Percentiles rank a stretch among this genome's conserved stretches.
These are phyloP conservation scores for Nigrograna mackinnonii DNA, from an alignment of 2,329 filamentous ascomycete genomes.

Conservation along the genomic window DNA sequence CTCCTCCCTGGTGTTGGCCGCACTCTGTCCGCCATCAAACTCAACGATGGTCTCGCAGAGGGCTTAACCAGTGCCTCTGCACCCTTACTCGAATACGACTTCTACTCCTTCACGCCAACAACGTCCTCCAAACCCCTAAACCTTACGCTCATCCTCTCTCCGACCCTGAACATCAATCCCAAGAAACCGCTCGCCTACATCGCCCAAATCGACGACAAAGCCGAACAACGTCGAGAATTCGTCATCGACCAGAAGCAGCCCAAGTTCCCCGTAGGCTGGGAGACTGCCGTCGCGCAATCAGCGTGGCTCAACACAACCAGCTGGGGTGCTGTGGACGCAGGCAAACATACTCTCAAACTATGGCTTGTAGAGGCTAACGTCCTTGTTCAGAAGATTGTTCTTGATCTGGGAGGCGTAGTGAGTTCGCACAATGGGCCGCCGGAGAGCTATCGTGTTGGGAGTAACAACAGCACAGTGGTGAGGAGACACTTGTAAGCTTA, in stretches of 20 bases:
- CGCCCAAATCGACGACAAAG: slow-evolving; percentile 49
- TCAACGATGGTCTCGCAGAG: slow-evolving; percentile 28
- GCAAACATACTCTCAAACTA: slow-evolving; percentile 48
- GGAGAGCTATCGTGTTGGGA: slow-evolving; percentile 41
- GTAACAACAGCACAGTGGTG: slow-evolving; percentile 6
- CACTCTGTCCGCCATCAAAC: slow-evolving; percentile 38
- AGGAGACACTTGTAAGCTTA: background rate
- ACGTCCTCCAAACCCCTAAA: slow-evolving; percentile 35
- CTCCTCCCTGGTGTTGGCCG: slow-evolving; percentile 40
- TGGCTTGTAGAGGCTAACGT: slow-evolving; percentile 52
- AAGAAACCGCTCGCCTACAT: slow-evolving; percentile 55
- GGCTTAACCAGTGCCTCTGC: slow-evolving; percentile 29
- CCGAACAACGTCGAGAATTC: slow-evolving; percentile 44
- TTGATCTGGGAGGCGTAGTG: slow-evolving; percentile 38
- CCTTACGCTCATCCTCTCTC: slow-evolving; percentile 46
- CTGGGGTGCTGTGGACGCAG: slow-evolving; percentile 31
- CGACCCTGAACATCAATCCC: slow-evolving; percentile 56
- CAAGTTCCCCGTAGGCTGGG: slow-evolving; percentile 53
- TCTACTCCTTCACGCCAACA: slow-evolving; percentile 39
- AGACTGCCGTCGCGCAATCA: slow-evolving; percentile 52
- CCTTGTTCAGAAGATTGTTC: slow-evolving; percentile 38
- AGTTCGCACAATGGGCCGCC: slow-evolving; percentile 39
- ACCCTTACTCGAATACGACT: slow-evolving; percentile 40
- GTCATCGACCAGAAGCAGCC: slow-evolving; percentile 46
- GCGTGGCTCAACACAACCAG: slow-evolving; percentile 54